A percentile compares a stretch with the other conserved stretches of the same genome.
Conservation (phyloP, 2,329 filamentous ascomycete genomes). For the Aureobasidium sp. region DNA sequence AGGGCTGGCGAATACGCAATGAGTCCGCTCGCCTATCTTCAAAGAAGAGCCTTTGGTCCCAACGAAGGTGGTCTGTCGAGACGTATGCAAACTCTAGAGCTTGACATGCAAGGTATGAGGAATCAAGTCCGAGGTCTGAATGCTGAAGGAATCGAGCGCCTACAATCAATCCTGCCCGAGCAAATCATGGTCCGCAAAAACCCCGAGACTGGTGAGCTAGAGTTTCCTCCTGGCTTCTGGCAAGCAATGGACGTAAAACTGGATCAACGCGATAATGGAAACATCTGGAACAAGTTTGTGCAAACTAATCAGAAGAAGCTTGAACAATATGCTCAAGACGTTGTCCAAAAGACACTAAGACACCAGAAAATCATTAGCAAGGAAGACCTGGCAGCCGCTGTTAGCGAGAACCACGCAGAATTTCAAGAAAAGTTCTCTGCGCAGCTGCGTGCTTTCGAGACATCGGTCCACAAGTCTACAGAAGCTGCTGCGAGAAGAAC, state of each 20-base stretch:
- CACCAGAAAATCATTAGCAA: slow-evolving; percentile 19
- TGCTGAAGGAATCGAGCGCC: slow-evolving; percentile 20
- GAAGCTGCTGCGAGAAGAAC: not conserved
- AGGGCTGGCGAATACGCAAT: slow-evolving; percentile 9
- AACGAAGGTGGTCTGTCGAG: not conserved
- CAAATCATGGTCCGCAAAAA: slow-evolving; percentile 48
- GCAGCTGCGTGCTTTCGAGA: slow-evolving; percentile 10
- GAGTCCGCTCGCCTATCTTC: not conserved
- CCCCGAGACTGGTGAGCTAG: slow-evolving; percentile 44
- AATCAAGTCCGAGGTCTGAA: slow-evolving; percentile 10
- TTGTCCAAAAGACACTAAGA: slow-evolving; percentile 16
- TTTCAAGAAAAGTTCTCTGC: slow-evolving; percentile 16
- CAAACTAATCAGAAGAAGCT: slow-evolving; percentile 32
- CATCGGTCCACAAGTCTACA: slow-evolving; percentile 12
- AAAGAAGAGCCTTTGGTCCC: not conserved
- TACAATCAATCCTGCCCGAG: slow-evolving; percentile 49
- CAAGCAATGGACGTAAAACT: slow-evolving; percentile 54
- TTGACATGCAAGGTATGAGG: slow-evolving; percentile 1
- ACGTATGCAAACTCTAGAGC: slow-evolving; percentile 3
- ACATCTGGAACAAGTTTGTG: slow-evolving; percentile 26
- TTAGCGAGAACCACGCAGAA: slow-evolving; percentile 18
- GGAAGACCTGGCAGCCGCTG: slow-evolving; percentile 17
- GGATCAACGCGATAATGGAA: slow-evolving; percentile 35
- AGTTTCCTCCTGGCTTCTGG: slow-evolving; percentile 59
- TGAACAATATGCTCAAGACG: slow-evolving; percentile 27